A percentile compares a stretch with the other conserved stretches of the same genome.
Evolutionary conservation across 768 basidiomycete genomes (phyloP).

Genomic region (Hysterangium stoloniferum): DNA sequence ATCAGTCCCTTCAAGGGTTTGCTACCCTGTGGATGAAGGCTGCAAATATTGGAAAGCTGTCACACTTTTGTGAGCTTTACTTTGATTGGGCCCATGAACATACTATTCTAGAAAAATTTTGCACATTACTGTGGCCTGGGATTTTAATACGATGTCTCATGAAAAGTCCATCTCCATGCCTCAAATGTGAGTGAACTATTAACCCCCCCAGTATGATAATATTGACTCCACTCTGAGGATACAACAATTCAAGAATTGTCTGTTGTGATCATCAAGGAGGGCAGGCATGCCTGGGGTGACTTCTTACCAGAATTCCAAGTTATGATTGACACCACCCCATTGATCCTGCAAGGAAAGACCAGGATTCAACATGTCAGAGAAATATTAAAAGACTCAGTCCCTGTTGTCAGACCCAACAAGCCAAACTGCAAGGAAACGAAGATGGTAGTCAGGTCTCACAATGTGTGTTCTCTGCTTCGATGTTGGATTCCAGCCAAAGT

Average conservation of each 20-base stretch:
- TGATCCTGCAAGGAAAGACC: too few species aligned
- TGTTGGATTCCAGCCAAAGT: too few species aligned
- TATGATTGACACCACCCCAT: too few species aligned
- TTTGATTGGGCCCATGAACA: slow-evolving; percentile 91
- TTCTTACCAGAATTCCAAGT: neutral
- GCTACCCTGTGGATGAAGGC: slow-evolving; percentile 37
- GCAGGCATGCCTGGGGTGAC: neutral
- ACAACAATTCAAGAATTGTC: neutral
- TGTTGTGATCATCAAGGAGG: neutral
- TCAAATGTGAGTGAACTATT: neutral
- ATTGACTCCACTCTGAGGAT: too few species aligned
- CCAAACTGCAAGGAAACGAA: too few species aligned
- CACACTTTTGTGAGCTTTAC: slow-evolving; percentile 73
- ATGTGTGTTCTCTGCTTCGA: too few species aligned
- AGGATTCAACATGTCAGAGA: too few species aligned
- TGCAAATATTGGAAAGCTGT: slow-evolving; percentile 62
- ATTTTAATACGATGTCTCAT: slow-evolving; percentile 30
- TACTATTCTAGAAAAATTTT: slow-evolving; percentile 73
- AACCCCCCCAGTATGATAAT: too few species aligned
- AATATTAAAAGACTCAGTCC: too few species aligned
- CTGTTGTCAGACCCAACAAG: too few species aligned
- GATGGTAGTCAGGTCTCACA: too few species aligned
- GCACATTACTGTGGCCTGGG: slow-evolving; percentile 74
- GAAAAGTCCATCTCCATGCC: neutral
- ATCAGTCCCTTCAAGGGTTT: slow-evolving; percentile 16